These are phyloP conservation scores for Crinitomyces ghanaensis DNA, from an alignment of 805 yeast genomes.

Conservation along the genomic window DNA sequence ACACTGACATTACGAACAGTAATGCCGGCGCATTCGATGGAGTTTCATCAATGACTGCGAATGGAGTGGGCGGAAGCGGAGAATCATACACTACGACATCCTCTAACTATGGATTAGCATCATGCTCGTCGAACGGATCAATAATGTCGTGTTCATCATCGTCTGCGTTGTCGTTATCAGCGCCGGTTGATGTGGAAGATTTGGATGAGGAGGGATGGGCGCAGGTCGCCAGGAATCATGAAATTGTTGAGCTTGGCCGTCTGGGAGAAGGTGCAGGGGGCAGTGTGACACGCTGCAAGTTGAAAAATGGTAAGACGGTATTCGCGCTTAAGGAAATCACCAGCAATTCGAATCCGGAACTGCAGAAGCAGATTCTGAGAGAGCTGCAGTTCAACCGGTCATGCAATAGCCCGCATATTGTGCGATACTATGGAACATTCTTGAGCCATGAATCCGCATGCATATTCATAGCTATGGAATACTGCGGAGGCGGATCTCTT, in stretches of 20 bases:
- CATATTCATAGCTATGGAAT: conserved; percentile 94
- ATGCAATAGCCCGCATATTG: conserved; percentile 76
- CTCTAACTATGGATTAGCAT: too few relatives aligned
- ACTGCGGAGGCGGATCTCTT: conserved; percentile 84
- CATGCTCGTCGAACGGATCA: not conserved
- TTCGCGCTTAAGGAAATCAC: conserved; percentile 77
- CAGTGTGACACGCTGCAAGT: conserved; percentile 65
- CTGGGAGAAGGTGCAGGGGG: conserved; percentile 97
- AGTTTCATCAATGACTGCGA: too few relatives aligned
- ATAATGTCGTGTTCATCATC: not conserved
- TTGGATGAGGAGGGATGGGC: conserved; percentile 72
- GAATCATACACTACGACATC: too few relatives aligned
- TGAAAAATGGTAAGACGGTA: conserved; percentile 45
- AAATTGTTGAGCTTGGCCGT: conserved; percentile 55
- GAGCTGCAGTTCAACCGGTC: conserved; percentile 81
- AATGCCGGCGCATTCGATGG: too few relatives aligned
- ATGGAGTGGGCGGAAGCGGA: too few relatives aligned
- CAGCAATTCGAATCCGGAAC: conserved; percentile 70
- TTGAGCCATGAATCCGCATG: conserved; percentile 63
- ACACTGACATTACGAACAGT: too few relatives aligned
- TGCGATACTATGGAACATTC: conserved; percentile 87
- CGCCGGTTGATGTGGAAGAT: conserved; percentile 24
- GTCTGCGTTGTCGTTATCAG: conserved; percentile 4
- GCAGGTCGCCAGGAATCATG: conserved; percentile 40
- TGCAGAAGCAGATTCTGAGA: conserved; percentile 81